Percentiles rank a stretch among this genome's conserved stretches.
These are phyloP conservation scores for Cryphonectria naterciae DNA, from an alignment of 2,329 filamentous ascomycete genomes.

Conservation along the genomic window DNA sequence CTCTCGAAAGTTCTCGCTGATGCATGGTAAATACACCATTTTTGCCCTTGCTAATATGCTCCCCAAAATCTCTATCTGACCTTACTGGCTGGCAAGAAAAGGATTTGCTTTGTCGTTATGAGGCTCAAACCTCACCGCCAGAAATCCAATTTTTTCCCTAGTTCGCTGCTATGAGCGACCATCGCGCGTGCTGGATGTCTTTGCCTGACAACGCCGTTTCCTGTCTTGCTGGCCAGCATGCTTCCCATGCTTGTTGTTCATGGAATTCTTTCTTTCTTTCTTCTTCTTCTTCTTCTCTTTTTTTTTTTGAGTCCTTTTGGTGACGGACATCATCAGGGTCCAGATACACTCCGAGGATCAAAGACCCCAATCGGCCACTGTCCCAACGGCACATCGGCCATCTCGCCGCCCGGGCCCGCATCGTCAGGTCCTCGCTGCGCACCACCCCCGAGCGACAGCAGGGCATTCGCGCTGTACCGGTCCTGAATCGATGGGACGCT, in stretches of 20 bases:
- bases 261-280: not conserved
- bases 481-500: conserved; percentile 50
- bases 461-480: conserved; percentile 52
- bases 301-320: no score
- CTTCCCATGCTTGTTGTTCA: not conserved
- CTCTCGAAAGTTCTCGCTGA: no score
- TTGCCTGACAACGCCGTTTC: not conserved
- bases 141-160: not conserved
- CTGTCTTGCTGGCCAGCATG: not conserved
- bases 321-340: not conserved
- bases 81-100: not conserved
- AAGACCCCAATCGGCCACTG: conserved; percentile 28
- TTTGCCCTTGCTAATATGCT: not conserved
- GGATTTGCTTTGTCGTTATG: not conserved
- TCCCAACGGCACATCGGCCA: conserved; percentile 13
- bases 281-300: not conserved
- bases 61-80: not conserved
- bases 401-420: conserved; percentile 9
- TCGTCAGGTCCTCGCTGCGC: conserved; percentile 23
- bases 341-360: conserved; percentile 15
- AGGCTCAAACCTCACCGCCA: not conserved
- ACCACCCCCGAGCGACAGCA: conserved; percentile 51
- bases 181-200: not conserved
- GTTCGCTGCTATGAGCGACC: no score
- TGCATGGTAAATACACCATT: no score